Evolutionary conservation across 108 stramenopile species (phyloP), one percentile per base, ranked within the genome.

Genomic region (Skeletonema grethae): DNA sequence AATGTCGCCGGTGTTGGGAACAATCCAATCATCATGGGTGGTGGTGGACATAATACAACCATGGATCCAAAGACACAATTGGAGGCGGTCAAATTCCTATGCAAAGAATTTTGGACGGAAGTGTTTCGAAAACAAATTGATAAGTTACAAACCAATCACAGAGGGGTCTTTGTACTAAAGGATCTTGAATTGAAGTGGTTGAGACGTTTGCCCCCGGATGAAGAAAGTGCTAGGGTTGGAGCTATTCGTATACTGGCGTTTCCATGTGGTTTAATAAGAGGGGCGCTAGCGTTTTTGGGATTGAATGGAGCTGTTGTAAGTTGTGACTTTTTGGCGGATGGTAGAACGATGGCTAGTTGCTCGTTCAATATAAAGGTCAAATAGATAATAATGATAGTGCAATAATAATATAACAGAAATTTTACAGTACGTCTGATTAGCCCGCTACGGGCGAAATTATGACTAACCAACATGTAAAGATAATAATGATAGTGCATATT

Each of bases 31-130:
- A 55, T 79, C 34, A 79, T 79, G 70, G 78, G 78, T 12, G 78
- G 78, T 16, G 78, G 78, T 7, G 71, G 71, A 48, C 78, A 79
- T 48, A 48, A 63, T 18, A 68, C 78, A 4, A 56, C 63, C 18
- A 79, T 79, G 78, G 78, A 79, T 68, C 61, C 78, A 24, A 72
- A 72, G 48, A 77, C 85, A 2, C 94, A 94, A 68, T 73, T 97
- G 61, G 97, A 97, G 58, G 93, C 93, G 8, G 91, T 97, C 67
- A 97, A 97, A 70, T 97, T 97, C 73, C 67, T 97, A 11, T 97
- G 97, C 84, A 97, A 97, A 65, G 97, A 96, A 74, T 84, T 97
- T 62, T 97, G 97, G 97, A 90, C 77, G 36, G 95, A 95, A 61
- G 83, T 97, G 31, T 97, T 96, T 62, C 80, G 93, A 5, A 97